Evolutionary conservation across 768 basidiomycete genomes (phyloP).

Genomic region (Glaciozyma martinii): DNA sequence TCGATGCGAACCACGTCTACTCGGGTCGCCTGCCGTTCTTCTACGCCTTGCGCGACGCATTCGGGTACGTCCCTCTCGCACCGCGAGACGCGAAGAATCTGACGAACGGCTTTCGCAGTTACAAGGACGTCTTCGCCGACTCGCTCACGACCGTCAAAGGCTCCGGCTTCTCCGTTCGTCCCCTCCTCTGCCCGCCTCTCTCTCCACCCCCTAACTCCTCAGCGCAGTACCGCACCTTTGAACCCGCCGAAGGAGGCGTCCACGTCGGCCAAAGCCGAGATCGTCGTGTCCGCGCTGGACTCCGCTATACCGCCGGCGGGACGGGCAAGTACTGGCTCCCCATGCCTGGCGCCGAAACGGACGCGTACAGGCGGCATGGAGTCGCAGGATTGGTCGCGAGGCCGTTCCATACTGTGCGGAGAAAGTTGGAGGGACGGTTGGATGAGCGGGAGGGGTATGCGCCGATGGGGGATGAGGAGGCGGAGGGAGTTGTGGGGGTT

Average conservation of each 20-base stretch:
- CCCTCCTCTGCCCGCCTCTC: background rate
- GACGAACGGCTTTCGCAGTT: conserved; percentile 7
- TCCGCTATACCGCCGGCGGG: conserved; percentile 86
- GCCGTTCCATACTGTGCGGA: conserved; percentile 39
- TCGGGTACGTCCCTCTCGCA: conserved; percentile 49
- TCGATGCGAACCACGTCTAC: conserved; percentile 54
- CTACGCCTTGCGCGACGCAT: conserved; percentile 78
- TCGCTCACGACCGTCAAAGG: conserved; percentile 70
- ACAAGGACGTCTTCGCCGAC: conserved; percentile 75
- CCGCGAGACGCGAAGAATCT: background rate
- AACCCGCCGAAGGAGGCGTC: conserved; percentile 86
- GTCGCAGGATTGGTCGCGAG: conserved; percentile 36
- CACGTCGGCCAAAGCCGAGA: conserved; percentile 75
- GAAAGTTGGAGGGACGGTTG: conserved; percentile 37
- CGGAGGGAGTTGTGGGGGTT: conserved; percentile 51
- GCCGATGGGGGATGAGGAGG: conserved; percentile 60
- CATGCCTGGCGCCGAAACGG: conserved; percentile 38
- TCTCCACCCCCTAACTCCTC: background rate
- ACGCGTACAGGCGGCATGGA: conserved; percentile 44
- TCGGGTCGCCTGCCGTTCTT: conserved; percentile 83
- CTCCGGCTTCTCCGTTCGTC: conserved; percentile 61
- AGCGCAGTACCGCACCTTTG: conserved; percentile 70
- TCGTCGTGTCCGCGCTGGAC: conserved; percentile 76
- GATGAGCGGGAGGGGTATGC: conserved; percentile 58
- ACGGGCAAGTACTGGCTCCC: conserved; percentile 94